A percentile compares a stretch with the other conserved stretches of the same genome.
These are phyloP conservation scores for Ceratocystis cacaofunesta DNA, from an alignment of 2,329 filamentous ascomycete species.

Conservation along the genomic window DNA sequence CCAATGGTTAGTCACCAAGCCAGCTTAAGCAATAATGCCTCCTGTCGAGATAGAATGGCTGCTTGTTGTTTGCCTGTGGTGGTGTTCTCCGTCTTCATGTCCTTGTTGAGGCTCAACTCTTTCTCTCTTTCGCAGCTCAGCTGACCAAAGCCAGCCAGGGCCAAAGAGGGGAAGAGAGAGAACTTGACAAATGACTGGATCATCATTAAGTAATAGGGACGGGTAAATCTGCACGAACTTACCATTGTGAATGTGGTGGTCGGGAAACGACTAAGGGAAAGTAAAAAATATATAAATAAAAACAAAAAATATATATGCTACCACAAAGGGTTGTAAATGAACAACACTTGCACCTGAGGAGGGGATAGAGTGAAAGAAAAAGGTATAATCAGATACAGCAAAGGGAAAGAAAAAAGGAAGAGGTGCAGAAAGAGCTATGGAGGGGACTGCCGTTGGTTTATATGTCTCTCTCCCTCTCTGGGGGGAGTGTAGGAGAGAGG, in stretches of 20 bases:
- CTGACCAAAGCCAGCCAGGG: not conserved
- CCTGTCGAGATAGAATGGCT: not conserved
- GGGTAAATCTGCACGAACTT: not conserved
- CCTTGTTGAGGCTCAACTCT: slow-evolving; percentile 7
- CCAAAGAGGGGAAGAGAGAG: not conserved
- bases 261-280: slow-evolving; percentile 6
- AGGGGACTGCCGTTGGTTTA: slow-evolving; percentile 12
- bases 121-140: not conserved
- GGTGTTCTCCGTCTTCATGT: not conserved
- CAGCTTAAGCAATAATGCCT: not conserved
- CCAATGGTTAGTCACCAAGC: not conserved
- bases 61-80: not conserved
- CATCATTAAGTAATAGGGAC: not conserved
- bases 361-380: slow-evolving; percentile 8
- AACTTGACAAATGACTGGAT: not conserved
- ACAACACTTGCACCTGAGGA: slow-evolving; percentile 8
- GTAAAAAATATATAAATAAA: slow-evolving; percentile 10
- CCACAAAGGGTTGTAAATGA: slow-evolving; percentile 4
- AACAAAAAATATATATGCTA: slow-evolving; percentile 4
- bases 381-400: slow-evolving; percentile 11
- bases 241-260: slow-evolving; percentile 13
- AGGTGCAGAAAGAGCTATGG: not conserved
- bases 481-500: not conserved
- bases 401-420: slow-evolving; percentile 13
- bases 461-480: slow-evolving; percentile 7